A percentile compares a stretch with the other conserved stretches of the same genome.
These are phyloP conservation scores for Claviceps pazoutovae DNA, from an alignment of 2,329 filamentous ascomycete species.

Conservation along the genomic window DNA sequence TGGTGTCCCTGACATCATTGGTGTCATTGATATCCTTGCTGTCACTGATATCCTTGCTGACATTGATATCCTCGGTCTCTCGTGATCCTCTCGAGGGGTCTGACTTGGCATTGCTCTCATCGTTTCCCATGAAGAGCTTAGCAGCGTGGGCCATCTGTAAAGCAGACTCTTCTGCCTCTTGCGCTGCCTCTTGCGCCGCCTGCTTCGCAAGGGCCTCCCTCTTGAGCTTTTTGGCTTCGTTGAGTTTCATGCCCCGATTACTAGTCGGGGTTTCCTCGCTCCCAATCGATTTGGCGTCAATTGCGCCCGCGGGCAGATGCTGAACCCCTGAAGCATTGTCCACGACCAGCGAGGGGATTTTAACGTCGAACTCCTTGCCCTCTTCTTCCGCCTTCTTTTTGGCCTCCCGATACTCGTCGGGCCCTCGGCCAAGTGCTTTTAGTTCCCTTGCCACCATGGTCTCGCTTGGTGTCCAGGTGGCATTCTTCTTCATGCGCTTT, in stretches of 20 bases:
- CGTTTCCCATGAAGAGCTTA: slow-evolving; percentile 25
- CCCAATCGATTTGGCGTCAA: slow-evolving; percentile 41
- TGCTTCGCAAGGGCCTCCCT: slow-evolving; percentile 48
- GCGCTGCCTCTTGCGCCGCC: slow-evolving; percentile 44
- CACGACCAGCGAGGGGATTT: slow-evolving; percentile 22
- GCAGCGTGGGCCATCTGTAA: slow-evolving; percentile 37
- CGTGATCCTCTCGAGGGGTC: slow-evolving; percentile 14
- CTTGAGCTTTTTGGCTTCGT: slow-evolving; percentile 64
- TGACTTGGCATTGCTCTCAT: slow-evolving; percentile 4
- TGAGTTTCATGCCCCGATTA: slow-evolving; percentile 64
- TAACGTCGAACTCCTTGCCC: slow-evolving; percentile 44
- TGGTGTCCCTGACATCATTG: too few species aligned
- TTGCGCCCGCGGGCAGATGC: slow-evolving; percentile 44
- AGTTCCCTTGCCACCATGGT: slow-evolving; percentile 76
- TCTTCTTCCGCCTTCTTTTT: slow-evolving; percentile 52
- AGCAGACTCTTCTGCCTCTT: slow-evolving; percentile 37
- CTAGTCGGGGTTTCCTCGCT: slow-evolving; percentile 50
- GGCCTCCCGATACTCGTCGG: slow-evolving; percentile 46
- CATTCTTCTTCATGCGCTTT: slow-evolving; percentile 87
- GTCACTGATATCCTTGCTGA: too few species aligned
- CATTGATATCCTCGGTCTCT: slow-evolving; percentile 6
- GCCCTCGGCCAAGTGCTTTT: slow-evolving; percentile 52
- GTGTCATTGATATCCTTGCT: too few species aligned
- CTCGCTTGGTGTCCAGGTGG: slow-evolving; percentile 69
- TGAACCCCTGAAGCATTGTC: slow-evolving; percentile 37